phyloP scores from a whole-genome alignment of 2,329 filamentous ascomycete species.

The Hyphodiscus sp. region DNA sequence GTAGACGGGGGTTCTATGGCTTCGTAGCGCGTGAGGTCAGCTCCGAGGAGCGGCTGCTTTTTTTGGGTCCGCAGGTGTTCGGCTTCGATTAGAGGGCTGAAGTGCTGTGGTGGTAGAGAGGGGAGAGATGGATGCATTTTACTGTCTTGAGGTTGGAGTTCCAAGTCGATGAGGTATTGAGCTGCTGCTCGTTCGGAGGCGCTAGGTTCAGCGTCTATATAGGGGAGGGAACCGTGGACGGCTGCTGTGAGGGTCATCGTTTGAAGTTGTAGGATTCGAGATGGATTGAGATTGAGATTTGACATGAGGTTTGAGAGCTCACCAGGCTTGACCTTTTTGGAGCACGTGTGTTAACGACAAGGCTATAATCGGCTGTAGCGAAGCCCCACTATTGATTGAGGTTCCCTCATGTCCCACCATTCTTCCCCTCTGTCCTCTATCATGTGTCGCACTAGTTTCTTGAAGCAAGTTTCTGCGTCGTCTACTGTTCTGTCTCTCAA shows the following conservation, averaged over 20 bases:
- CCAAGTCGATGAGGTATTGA: slow-evolving; percentile 60
- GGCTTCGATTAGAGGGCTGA: slow-evolving; percentile 58
- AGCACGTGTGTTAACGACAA: neutral
- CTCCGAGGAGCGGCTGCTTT: slow-evolving; percentile 52
- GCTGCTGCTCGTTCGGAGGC: slow-evolving; percentile 57
- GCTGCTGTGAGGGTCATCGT: slow-evolving; percentile 25
- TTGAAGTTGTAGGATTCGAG: neutral
- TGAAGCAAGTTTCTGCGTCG: neutral
- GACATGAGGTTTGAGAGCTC: neutral
- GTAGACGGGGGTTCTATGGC: slow-evolving; percentile 53
- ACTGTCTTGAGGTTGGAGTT: slow-evolving; percentile 40
- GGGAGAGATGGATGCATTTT: slow-evolving; percentile 47
- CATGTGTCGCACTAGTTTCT: neutral
- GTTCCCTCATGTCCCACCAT: neutral
- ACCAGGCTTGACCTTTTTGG: neutral
- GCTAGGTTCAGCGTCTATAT: slow-evolving; percentile 73
- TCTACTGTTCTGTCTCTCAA: neutral
- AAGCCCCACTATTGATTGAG: neutral
- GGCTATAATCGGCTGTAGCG: neutral
- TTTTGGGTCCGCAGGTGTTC: slow-evolving; percentile 63
- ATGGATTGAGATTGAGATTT: neutral
- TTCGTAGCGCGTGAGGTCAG: slow-evolving; percentile 81
- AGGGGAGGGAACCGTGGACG: slow-evolving; percentile 26
- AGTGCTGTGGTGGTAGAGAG: slow-evolving; percentile 46
- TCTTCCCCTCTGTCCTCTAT: neutral